Conservation (phyloP, 192 early-diverging fungal species). For the Phlyctochytrium bullatum region DNA sequence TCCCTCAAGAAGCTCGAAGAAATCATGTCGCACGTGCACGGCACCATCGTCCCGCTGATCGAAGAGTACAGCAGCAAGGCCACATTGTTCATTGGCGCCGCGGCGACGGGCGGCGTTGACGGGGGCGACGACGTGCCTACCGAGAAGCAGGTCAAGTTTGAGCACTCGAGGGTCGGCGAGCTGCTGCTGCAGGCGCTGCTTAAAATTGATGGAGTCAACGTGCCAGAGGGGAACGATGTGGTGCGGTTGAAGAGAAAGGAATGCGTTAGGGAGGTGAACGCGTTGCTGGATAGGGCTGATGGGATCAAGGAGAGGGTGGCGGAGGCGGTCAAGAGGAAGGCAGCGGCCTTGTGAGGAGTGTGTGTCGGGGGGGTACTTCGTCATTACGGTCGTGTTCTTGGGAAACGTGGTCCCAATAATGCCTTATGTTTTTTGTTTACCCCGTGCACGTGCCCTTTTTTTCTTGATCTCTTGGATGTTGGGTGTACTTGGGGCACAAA, state of each 20-base stretch:
- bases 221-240: slow-evolving; percentile 65
- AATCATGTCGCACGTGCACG: slow-evolving; percentile 29
- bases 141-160: slow-evolving; percentile 63
- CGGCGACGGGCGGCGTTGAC: slow-evolving; percentile 30
- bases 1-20: slow-evolving; percentile 46
- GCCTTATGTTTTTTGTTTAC: too few relatives aligned
- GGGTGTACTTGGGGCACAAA: too few relatives aligned
- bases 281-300: slow-evolving; percentile 75
- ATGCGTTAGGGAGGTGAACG: slow-evolving; percentile 70
- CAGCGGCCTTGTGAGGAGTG: too few relatives aligned
- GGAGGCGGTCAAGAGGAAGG: background rate
- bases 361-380: too few relatives aligned
- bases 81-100: slow-evolving; percentile 17
- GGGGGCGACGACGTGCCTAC: slow-evolving; percentile 40
- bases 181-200: slow-evolving; percentile 75
- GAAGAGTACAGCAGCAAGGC: slow-evolving; percentile 38
- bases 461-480: too few relatives aligned
- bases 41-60: slow-evolving; percentile 37
- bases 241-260: slow-evolving; percentile 70
- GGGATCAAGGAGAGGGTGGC: slow-evolving; percentile 54
- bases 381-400: too few relatives aligned
- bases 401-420: too few relatives aligned
- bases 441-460: too few relatives aligned
- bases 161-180: slow-evolving; percentile 66
- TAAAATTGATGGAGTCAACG: slow-evolving; percentile 70